Evolutionary conservation across 805 yeast genomes (phyloP), one percentile per base, ranked within the genome.

Genomic region (Kuraishia hungarica): DNA sequence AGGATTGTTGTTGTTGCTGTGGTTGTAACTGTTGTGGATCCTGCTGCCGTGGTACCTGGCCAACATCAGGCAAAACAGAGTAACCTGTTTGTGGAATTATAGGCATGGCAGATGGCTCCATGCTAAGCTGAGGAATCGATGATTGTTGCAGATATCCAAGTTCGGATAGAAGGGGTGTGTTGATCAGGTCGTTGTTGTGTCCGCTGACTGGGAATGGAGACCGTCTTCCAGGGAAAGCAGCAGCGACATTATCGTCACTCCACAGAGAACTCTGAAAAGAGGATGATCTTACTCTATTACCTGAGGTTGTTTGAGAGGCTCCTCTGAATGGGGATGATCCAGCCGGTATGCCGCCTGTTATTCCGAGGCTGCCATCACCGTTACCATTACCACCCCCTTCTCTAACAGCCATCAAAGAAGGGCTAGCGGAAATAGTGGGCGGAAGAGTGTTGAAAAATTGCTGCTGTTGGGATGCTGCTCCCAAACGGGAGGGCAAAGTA

Each of bases 201-300:
- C 49, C 57, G 47, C 56, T 58, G 22, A 61, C 59, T 8, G 58
- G 53, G 11, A 35, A 35, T 17, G 15, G 43, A 35, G 43, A 35
- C n/a, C 17, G 15, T 13, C 43, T 29, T 43, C 54, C 50, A 2
- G 62, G 57, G 39, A 55, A 55, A 48, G 54, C 55, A 21, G 60
- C 59, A 49, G 62, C 64, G 61, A 43, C 35, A 57, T 21, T 10
- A 59, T 49, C 17, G 58, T 78, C 83, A 58, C 80, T 79, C 88
- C 88, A 83, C 54, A 83, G 82, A 47, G 86, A 80, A 59, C 79
- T 71, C 49, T 74, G 71, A 48, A 82, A 68, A 1, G 86, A 81
- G 3, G 84, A 82, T 0, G 86, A 81, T 54, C 88, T 74, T 59
- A 79, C 67, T 59, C 87, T 69, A 35, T 59, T 60, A 50, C 59